Percentiles rank a stretch among this genome's conserved stretches.
phyloP scores from a whole-genome alignment of 176 grass and related monocot genomes.

The Eragrostis curvula region DNA sequence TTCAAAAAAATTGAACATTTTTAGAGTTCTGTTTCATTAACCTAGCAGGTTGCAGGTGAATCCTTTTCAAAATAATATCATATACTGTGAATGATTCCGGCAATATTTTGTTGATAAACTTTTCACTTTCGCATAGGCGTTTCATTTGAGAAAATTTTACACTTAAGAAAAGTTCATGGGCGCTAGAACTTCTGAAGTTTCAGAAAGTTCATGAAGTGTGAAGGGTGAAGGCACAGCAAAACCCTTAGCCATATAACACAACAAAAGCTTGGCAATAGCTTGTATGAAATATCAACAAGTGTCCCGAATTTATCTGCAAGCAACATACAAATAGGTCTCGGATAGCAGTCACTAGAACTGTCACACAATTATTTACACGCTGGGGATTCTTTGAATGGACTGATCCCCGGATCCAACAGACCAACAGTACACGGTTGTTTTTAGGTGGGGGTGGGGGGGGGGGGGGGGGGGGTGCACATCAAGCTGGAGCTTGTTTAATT shows the following conservation, averaged over 20 bases:
- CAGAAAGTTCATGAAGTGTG: no score
- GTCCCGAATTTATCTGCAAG: neutral
- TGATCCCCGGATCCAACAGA: neutral
- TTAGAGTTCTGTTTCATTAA: neutral
- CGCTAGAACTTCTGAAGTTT: no score
- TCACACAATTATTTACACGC: neutral
- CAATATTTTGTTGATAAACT: no score
- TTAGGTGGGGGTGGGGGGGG: no score
- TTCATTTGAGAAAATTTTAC: no score
- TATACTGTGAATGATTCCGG: no score
- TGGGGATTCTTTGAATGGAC: constrained; percentile 24
- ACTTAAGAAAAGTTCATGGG: no score
- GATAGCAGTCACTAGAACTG: neutral
- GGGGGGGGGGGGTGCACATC: neutral
- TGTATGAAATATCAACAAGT: neutral
- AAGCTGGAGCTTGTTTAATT: neutral
- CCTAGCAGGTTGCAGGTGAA: neutral
- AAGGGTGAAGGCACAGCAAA: neutral
- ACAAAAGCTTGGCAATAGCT: neutral
- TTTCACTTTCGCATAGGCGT: no score
- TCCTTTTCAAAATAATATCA: neutral
- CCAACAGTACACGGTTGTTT: constrained; percentile 14
- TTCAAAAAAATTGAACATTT: no score
- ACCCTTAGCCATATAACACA: neutral
- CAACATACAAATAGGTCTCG: neutral